Evolutionary conservation across 2,329 filamentous ascomycete species (phyloP), one percentile per base, ranked within the genome.

Genomic region (Sporothrix pallida): DNA sequence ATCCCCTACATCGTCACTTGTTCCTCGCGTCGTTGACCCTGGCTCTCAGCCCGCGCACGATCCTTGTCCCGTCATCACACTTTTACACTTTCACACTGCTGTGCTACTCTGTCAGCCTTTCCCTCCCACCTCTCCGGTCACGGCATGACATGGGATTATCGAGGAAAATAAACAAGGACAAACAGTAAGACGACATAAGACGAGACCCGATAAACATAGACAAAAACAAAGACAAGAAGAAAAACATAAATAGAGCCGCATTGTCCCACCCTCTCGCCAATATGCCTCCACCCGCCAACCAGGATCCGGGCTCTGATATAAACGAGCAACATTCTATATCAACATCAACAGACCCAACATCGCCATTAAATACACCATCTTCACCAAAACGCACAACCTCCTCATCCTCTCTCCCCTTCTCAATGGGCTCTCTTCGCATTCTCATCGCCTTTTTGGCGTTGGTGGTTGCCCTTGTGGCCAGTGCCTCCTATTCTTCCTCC

Each of bases 381-480:
- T 23, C 60, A 65, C 9, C n/a, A 46, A 46, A 13, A 26, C 9
- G 6, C n/a, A 20, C 20, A 3, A 13, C 12, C 6, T 4, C 65
- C 8, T 62, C 70, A 8, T 56, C 70, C 56, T 5, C 54, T n/a
- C 58, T 50, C 3, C 31, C 44, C 42, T 6, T 67, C 15, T 52
- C 58, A n/a, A 69, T 75, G 42, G 58, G 54, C 42, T 23, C 69
- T n/a, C 37, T 73, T 5, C 52, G 48, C 44, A 42, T 44, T 5
- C 15, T 67, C 17, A 15, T 63, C 10, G 72, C 65, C 20, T n/a
- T 63, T 17, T 5, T 73, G 31, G 54, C 56, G 48, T 3, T 48
- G n/a, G 15, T 48, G 12, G n/a, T 70, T 15, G 54, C 48, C 42
- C 20, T 73, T 17, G 50, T 67, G 42, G 71, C 50, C 13, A 42